phyloP scores from a whole-genome alignment of 495 filamentous ascomycete genomes.

The Tetracladium marchalianum region DNA sequence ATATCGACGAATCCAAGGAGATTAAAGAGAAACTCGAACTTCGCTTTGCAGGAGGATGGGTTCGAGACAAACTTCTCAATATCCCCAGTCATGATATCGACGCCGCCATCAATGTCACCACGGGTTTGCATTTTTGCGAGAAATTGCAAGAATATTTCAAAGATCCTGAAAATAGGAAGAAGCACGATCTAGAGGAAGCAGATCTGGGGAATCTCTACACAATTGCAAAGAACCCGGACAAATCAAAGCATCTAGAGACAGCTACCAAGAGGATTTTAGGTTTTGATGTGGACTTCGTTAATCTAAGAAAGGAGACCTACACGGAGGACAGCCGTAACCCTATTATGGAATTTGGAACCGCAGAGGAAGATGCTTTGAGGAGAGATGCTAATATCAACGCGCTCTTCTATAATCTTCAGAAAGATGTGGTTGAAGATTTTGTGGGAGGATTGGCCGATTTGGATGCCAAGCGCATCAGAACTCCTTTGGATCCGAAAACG shows the following conservation, averaged over 20 bases:
- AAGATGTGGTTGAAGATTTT: constrained; percentile 70
- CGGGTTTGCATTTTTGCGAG: constrained; percentile 72
- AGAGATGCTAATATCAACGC: constrained; percentile 94
- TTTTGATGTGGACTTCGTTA: constrained; percentile 88
- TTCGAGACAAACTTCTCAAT: constrained; percentile 88
- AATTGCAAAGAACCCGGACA: constrained; percentile 86
- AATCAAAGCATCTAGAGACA: constrained; percentile 95
- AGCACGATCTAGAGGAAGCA: constrained; percentile 33
- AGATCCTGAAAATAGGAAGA: constrained; percentile 25
- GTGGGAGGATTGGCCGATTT: constrained; percentile 73
- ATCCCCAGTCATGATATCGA: constrained; percentile 83
- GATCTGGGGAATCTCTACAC: constrained; percentile 60
- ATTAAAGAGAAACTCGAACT: constrained; percentile 46
- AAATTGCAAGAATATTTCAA: constrained; percentile 48
- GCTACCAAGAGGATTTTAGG: constrained; percentile 79
- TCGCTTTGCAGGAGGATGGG: constrained; percentile 96
- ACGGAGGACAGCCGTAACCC: constrained; percentile 78
- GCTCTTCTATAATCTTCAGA: constrained; percentile 89
- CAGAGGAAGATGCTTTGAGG: constrained; percentile 79
- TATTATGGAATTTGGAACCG: constrained; percentile 85
- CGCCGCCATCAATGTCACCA: constrained; percentile 91
- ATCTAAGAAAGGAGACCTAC: constrained; percentile 87
- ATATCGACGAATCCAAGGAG: constrained; percentile 47
- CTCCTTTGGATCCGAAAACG: constrained; percentile 78
- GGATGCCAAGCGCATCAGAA: constrained; percentile 60